These are phyloP conservation scores for Penicillium chermesinum DNA, from an alignment of 495 filamentous ascomycete species.

Conservation along the genomic window DNA sequence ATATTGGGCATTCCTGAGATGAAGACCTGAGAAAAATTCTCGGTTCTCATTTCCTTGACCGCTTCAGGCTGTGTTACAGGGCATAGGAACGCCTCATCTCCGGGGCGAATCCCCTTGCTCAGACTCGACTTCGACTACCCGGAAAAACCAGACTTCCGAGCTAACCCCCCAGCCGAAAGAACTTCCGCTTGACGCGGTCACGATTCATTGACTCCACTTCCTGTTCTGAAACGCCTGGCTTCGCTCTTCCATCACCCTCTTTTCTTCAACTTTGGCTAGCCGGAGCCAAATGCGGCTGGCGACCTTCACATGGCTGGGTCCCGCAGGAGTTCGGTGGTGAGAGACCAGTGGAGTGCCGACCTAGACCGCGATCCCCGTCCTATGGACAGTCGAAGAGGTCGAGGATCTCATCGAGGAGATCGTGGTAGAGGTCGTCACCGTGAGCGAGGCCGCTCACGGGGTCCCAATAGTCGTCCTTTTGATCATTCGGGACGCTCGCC, in stretches of 20 bases:
- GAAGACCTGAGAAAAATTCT: background rate
- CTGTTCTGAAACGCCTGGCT: constrained; percentile 6
- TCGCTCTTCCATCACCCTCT: constrained; percentile 5
- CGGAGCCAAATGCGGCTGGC: constrained; percentile 40
- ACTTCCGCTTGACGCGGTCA: constrained; percentile 32
- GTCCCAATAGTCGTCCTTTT: constrained; percentile 28
- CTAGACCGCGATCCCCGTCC: constrained; percentile 38
- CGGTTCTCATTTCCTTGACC: background rate
- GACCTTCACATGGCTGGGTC: constrained; percentile 51
- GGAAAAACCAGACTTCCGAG: constrained; percentile 42
- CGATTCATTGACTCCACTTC: constrained; percentile 15
- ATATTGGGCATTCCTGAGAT: background rate
- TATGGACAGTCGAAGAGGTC: constrained; percentile 35
- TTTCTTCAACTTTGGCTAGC: constrained; percentile 7
- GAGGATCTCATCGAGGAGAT: constrained; percentile 33
- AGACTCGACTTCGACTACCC: constrained; percentile 12
- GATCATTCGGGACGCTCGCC: constrained; percentile 33
- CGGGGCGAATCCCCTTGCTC: constrained; percentile 14
- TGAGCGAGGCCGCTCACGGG: constrained; percentile 29
- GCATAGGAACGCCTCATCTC: background rate
- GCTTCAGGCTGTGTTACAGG: background rate
- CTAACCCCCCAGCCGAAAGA: constrained; percentile 20
- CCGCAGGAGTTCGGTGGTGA: constrained; percentile 52
- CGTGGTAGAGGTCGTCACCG: constrained; percentile 32
- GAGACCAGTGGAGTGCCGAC: constrained; percentile 53